Evolutionary conservation across 176 grass and related monocot species (phyloP).

Genomic region (Chloris gayana): DNA sequence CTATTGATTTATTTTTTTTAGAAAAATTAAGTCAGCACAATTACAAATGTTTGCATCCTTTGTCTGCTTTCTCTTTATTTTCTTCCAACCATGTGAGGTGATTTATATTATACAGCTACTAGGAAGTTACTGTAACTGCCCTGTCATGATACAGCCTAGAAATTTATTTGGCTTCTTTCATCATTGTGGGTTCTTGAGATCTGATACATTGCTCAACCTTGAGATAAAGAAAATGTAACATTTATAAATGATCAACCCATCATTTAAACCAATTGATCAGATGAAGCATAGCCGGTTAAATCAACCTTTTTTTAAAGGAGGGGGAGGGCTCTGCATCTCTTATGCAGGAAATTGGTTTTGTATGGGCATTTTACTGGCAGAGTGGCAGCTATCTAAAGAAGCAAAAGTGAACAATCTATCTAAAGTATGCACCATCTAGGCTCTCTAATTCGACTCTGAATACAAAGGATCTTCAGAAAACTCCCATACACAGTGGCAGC

Average conservation of each 20-base stretch:
- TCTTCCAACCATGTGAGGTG: background rate
- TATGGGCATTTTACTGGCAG: too few relatives aligned
- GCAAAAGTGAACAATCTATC: background rate
- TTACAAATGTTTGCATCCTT: background rate
- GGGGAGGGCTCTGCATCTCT: too few relatives aligned
- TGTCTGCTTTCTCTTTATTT: background rate
- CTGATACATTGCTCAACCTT: background rate
- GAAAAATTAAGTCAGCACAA: background rate
- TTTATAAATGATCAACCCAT: background rate
- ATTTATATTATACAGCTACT: background rate
- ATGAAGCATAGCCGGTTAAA: background rate
- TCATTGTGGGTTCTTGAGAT: background rate
- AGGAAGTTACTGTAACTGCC: background rate
- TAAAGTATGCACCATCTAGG: background rate
- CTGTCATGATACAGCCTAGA: background rate
- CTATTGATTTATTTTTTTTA: conserved; percentile 23
- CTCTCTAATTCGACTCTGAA: background rate
- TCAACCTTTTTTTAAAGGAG: background rate
- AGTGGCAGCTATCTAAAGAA: too few relatives aligned
- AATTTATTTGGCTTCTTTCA: background rate
- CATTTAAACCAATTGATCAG: background rate
- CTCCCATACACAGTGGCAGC: background rate
- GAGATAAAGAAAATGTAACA: conserved; percentile 3
- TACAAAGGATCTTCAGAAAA: conserved; percentile 6
- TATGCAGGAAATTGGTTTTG: too few relatives aligned